Evolutionary conservation across 441 rosid species (phyloP), one percentile per base, ranked within the genome.

Genomic region (Croton laevigatus): DNA sequence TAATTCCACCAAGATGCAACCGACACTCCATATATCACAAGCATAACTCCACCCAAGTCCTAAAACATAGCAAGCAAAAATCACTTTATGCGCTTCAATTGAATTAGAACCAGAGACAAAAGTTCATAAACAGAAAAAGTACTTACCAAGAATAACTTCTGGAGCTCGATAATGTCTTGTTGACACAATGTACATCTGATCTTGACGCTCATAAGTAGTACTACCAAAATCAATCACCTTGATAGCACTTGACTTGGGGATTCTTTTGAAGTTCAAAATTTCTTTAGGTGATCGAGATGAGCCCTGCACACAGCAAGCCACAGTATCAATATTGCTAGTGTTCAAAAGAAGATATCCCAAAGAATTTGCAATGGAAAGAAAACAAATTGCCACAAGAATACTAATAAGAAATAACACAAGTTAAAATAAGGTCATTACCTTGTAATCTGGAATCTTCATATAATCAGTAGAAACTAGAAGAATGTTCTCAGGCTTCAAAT

Each of bases 21-120:
- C 97, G 70, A 88, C 80, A 72, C 97, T 92, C 96, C 96, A 92
- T 20, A 90, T 40, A 72, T 92, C 97, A 79, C 97, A 92, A 5
- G 96, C 93, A 54, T 84, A 92, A 73, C 90, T 90, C 97, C 97
- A 92, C 52, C 96, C 97, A 71, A 81, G 91, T 16, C 97, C 97
- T 92, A 70, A 58, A 63, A 63, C 16, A 58, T 34, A 3, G 5
- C 23, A 69, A 8, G 10, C 44, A 34, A 16, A 34, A 16, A n/a
- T 54, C 5, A 17, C 13, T 10, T 5, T n/a, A 8, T 51, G 14
- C 46, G 12, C 19, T 38, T 4, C 9, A 57, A 42, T n/a, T 8
- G 51, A 13, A 19, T 8, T 48, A 3, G n/a, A 0, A 4, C 20
- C 53, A 4, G 27, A 12, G 40, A 14, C 17, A 52, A 49, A 19